A percentile compares a stretch with the other conserved stretches of the same genome.
phyloP scores from a whole-genome alignment of 2,329 filamentous ascomycete genomes.

The Trichoderma atrobrunneum region DNA sequence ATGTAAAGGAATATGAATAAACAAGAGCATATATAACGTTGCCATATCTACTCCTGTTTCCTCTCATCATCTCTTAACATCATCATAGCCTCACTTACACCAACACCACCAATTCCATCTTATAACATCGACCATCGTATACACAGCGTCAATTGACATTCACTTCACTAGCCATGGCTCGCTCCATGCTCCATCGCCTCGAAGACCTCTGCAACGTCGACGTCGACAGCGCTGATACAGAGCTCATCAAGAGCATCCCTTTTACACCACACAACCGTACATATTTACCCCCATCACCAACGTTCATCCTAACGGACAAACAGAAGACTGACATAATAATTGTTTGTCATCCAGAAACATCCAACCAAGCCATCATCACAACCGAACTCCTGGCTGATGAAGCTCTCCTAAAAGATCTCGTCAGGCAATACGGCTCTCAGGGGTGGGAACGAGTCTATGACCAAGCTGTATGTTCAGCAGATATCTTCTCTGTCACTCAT shows the following conservation, averaged over 20 bases:
- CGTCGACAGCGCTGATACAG: conserved; percentile 23
- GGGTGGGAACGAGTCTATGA: conserved; percentile 25
- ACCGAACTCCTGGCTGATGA: conserved; percentile 19
- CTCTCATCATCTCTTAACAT: neutral
- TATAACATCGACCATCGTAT: neutral
- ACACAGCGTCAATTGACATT: neutral
- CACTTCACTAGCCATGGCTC: neutral
- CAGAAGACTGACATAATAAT: neutral
- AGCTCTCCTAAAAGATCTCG: conserved; percentile 16
- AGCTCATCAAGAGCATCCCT: conserved; percentile 21
- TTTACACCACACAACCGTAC: conserved; percentile 26
- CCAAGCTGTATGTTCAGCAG: conserved; percentile 18
- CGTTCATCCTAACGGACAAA: neutral
- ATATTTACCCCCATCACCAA: neutral
- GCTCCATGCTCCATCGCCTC: conserved; percentile 19
- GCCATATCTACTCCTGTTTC: neutral
- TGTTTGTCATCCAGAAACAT: conserved; percentile 19
- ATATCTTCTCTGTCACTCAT: neutral
- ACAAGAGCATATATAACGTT: neutral
- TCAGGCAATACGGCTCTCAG: conserved; percentile 21
- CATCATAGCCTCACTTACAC: neutral
- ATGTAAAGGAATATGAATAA: neutral
- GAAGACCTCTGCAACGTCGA: conserved; percentile 24
- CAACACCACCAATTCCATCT: neutral
- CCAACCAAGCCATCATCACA: conserved; percentile 25